Conservation (phyloP, 345 rosid species). For the Luvunga scandens region DNA sequence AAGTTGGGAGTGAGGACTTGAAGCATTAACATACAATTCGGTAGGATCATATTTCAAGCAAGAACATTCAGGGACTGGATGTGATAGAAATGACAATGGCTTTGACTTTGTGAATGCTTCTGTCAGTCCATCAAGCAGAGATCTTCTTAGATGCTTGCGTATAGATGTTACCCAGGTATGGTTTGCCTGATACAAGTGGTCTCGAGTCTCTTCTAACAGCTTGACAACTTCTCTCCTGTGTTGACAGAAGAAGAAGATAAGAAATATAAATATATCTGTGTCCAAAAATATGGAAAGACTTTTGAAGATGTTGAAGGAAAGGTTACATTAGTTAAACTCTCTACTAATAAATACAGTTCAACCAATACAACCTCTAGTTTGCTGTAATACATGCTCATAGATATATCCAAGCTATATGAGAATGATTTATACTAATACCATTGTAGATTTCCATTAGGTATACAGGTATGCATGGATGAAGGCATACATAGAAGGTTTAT, state of each 20-base stretch:
- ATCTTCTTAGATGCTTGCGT: slow-evolving; percentile 64
- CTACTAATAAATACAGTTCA: neutral
- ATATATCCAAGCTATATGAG: neutral
- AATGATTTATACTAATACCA: neutral
- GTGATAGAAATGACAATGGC: slow-evolving; percentile 61
- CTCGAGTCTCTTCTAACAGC: slow-evolving; percentile 65
- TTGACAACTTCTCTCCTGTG: slow-evolving; percentile 58
- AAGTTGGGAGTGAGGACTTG: slow-evolving; percentile 34
- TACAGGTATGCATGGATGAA: neutral
- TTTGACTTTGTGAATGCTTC: slow-evolving; percentile 58
- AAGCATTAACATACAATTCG: slow-evolving; percentile 25
- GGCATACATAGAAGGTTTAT: neutral
- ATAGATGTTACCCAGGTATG: slow-evolving; percentile 74
- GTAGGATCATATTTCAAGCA: slow-evolving; percentile 38
- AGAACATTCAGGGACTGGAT: slow-evolving; percentile 91
- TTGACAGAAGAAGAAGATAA: slow-evolving; percentile 1
- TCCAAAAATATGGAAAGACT: neutral
- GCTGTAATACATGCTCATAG: neutral
- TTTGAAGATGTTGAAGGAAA: neutral
- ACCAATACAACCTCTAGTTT: neutral
- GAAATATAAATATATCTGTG: neutral
- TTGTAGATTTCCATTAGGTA: neutral
- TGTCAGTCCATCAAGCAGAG: slow-evolving; percentile 63
- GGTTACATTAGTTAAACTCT: neutral
- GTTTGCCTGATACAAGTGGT: slow-evolving; percentile 77